phyloP scores from a whole-genome alignment of 495 filamentous ascomycete species.

The Ramalina intermedia region DNA sequence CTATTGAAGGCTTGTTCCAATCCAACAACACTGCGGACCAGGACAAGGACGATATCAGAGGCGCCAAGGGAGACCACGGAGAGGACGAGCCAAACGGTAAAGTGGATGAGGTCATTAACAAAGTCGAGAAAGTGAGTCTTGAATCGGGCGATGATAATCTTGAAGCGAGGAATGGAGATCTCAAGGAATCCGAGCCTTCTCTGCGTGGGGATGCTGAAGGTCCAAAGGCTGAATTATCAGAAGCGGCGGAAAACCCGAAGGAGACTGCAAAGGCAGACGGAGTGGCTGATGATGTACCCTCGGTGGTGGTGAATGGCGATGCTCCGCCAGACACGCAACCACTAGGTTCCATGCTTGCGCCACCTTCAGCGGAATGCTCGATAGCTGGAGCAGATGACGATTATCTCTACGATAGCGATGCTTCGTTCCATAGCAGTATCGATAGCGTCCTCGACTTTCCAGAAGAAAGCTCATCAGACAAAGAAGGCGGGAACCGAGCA shows the following conservation, averaged over 20 bases:
- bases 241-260: not conserved
- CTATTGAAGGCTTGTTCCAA: not conserved
- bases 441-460: slow-evolving; percentile 19
- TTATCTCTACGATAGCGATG: slow-evolving; percentile 17
- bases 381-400: slow-evolving; percentile 6
- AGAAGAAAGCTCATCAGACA: slow-evolving; percentile 19
- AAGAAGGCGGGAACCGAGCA: slow-evolving; percentile 1
- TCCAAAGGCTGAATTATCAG: no score
- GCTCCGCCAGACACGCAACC: not conserved
- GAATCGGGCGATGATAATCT: no score
- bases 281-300: slow-evolving; percentile 3
- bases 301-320: slow-evolving; percentile 6
- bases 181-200: no score
- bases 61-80: not conserved
- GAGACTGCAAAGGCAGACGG: not conserved
- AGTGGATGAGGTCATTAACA: no score
- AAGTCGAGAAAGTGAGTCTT: no score
- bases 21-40: not conserved
- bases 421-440: slow-evolving; percentile 14
- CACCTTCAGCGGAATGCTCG: not conserved
- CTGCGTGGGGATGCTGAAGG: no score
- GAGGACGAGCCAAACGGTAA: not conserved
- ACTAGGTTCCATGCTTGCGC: slow-evolving; percentile 5
- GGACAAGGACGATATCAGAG: not conserved
- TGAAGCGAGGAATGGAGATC: no score